Conservation (phyloP, 345 rosid species). For the Camelina sativa region DNA sequence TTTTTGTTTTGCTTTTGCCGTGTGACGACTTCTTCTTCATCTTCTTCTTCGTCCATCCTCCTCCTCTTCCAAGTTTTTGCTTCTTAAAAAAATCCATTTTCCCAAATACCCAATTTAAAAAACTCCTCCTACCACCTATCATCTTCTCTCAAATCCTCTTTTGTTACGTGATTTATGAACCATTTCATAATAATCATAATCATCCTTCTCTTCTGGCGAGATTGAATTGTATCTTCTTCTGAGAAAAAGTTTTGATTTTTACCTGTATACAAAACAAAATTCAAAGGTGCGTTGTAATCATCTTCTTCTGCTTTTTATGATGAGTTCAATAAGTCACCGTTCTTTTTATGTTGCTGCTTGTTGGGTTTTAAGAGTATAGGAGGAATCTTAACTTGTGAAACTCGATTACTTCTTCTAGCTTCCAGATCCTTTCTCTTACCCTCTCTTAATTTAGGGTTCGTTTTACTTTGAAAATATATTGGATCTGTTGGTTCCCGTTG, state of each 20-base stretch:
- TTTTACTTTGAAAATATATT: conserved; percentile 7
- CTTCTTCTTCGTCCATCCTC: background rate
- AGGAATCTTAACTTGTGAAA: conserved; percentile 13
- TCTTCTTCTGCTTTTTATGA: conserved; percentile 10
- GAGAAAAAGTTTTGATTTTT: conserved; percentile 23
- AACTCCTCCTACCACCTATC: background rate
- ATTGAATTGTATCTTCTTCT: conserved; percentile 20
- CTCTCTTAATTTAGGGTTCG: background rate
- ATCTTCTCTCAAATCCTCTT: conserved; percentile 22
- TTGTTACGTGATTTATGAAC: background rate
- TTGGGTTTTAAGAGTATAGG: conserved; percentile 17
- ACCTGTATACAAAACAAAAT: background rate
- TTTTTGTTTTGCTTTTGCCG: conserved; percentile 16
- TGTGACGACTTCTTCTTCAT: conserved; percentile 43
- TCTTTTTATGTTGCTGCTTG: background rate
- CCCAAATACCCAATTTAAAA: background rate
- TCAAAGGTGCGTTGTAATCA: conserved; percentile 38
- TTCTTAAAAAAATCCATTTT: conserved; percentile 13
- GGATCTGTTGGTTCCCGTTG: conserved; percentile 5
- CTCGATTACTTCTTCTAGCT: conserved; percentile 22
- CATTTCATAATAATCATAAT: background rate
- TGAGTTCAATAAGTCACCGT: conserved; percentile 10
- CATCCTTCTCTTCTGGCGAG: conserved; percentile 7
- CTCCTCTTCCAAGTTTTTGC: conserved; percentile 17
- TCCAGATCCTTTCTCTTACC: conserved; percentile 10